These are phyloP conservation scores for Pyrenophora seminiperda DNA, from an alignment of 2,329 filamentous ascomycete species.

Conservation along the genomic window DNA sequence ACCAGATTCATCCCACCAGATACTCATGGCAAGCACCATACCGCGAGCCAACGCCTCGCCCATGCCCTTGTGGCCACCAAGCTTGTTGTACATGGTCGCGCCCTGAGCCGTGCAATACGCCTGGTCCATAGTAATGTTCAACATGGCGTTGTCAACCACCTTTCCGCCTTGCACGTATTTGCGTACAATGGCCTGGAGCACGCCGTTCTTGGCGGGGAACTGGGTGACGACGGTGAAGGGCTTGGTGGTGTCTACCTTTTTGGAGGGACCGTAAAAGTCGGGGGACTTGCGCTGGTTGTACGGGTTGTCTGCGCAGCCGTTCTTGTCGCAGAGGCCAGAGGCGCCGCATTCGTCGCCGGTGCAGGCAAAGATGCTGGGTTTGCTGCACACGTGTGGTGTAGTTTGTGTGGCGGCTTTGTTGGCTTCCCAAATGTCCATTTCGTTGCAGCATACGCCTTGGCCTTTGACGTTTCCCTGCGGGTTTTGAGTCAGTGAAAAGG, in stretches of 20 bases:
- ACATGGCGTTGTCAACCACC: conserved; percentile 62
- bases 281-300: conserved; percentile 32
- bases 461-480: conserved; percentile 50
- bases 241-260: conserved; percentile 63
- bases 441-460: conserved; percentile 59
- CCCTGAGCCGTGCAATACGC: conserved; percentile 37
- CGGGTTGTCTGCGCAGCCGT: conserved; percentile 45
- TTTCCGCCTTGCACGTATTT: conserved; percentile 68
- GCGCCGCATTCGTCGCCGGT: conserved; percentile 49
- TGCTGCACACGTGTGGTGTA: conserved; percentile 58
- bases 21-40: conserved; percentile 60
- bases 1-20: conserved; percentile 61
- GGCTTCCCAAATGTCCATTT: conserved; percentile 63
- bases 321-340: conserved; percentile 45
- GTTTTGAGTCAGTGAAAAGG: conserved; percentile 48
- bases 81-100: conserved; percentile 34
- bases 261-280: conserved; percentile 34
- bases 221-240: conserved; percentile 71
- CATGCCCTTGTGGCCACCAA: conserved; percentile 55
- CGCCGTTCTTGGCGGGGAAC: conserved; percentile 64
- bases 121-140: conserved; percentile 41
- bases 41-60: conserved; percentile 55
- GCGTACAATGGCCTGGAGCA: conserved; percentile 65
- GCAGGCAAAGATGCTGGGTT: conserved; percentile 51
- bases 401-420: conserved; percentile 55